Conservation (phyloP, 2,329 filamentous ascomycete species). For the Trichophyton simii region DNA sequence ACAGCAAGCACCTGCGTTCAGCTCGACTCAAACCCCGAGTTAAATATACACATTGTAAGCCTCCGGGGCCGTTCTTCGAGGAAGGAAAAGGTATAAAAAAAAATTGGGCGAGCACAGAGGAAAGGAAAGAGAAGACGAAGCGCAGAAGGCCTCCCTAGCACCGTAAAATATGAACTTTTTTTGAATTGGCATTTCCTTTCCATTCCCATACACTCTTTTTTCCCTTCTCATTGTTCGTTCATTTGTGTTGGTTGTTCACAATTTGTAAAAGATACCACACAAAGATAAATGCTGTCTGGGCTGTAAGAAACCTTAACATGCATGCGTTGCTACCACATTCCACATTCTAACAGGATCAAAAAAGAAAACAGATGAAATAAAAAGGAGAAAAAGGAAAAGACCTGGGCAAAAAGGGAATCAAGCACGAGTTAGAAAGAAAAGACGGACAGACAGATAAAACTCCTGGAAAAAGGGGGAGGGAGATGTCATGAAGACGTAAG, state of each 20-base stretch:
- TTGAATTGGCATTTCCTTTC: slow-evolving; percentile 5
- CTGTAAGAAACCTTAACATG: slow-evolving; percentile 5
- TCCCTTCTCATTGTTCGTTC: not conserved
- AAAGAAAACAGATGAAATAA: slow-evolving; percentile 8
- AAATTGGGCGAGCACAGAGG: not conserved
- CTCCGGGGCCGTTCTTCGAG: not conserved
- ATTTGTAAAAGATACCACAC: slow-evolving; percentile 9
- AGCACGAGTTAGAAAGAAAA: not conserved
- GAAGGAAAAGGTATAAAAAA: not conserved
- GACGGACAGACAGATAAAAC: slow-evolving; percentile 2
- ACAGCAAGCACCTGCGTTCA: not conserved
- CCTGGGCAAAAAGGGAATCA: not conserved
- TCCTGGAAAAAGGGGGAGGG: slow-evolving; percentile 2
- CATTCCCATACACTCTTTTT: slow-evolving; percentile 6
- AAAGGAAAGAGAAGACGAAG: not conserved
- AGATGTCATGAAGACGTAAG: slow-evolving; percentile 5
- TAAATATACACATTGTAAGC: not conserved
- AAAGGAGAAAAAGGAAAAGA: not conserved
- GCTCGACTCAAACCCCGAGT: too few species aligned
- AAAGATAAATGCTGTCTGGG: slow-evolving; percentile 7
- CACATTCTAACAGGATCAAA: not conserved
- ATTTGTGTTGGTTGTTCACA: slow-evolving; percentile 4
- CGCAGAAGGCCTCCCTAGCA: not conserved
- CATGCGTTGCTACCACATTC: slow-evolving; percentile 1
- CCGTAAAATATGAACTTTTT: slow-evolving; percentile 3